Conservation (phyloP, 2,329 filamentous ascomycete genomes). For the Tricladium varicosporioides region DNA sequence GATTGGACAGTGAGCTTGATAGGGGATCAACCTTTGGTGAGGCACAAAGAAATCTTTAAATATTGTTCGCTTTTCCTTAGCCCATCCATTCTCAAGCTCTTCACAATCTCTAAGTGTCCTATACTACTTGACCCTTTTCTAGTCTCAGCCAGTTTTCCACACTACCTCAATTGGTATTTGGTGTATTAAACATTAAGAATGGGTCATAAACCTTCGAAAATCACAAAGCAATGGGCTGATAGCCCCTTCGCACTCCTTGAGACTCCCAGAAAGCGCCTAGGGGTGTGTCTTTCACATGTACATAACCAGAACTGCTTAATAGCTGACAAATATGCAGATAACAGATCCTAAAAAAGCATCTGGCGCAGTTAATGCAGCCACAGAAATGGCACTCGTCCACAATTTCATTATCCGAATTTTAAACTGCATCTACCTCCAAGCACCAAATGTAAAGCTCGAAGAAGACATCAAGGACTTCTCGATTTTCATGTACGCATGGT, state of each 20-base stretch:
- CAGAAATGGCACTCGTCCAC: conserved; percentile 36
- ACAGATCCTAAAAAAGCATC: conserved; percentile 11
- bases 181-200: conserved; percentile 5
- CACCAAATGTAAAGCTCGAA: conserved; percentile 37
- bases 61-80: too few relatives aligned
- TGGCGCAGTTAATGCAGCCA: conserved; percentile 25
- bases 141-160: not conserved
- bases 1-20: too few relatives aligned
- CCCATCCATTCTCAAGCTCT: too few relatives aligned
- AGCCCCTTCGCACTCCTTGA: conserved; percentile 22
- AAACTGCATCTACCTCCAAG: conserved; percentile 39
- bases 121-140: not conserved
- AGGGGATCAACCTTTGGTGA: too few relatives aligned
- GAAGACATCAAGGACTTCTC: conserved; percentile 37
- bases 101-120: too few relatives aligned
- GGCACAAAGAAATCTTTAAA: too few relatives aligned
- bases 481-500: conserved; percentile 32
- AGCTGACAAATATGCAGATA: not conserved
- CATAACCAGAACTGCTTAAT: not conserved
- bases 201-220: conserved; percentile 12
- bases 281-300: conserved; percentile 3
- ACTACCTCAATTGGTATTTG: not conserved
- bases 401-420: conserved; percentile 38
- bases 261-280: conserved; percentile 15
- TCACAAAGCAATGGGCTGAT: conserved; percentile 24